Percentiles rank a stretch among this genome's conserved stretches.
Evolutionary conservation across 257 asterid species (phyloP).

Genomic region (Haberlea rhodopensis): DNA sequence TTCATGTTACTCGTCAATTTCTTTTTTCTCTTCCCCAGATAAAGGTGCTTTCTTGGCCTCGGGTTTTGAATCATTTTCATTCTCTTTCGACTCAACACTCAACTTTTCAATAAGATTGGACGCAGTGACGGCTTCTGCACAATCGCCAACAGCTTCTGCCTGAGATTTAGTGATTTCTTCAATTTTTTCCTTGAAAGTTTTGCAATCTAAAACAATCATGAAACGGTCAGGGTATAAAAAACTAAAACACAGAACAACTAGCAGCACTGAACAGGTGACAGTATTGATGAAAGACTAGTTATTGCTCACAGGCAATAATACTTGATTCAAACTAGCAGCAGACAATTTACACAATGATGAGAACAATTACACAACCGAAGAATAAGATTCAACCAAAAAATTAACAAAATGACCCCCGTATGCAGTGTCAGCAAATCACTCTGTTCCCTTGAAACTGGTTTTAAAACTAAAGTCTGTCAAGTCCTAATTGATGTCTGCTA

Average conservation of each 20-base stretch:
- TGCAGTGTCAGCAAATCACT: too few species aligned
- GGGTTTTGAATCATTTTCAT: slow-evolving; percentile 40
- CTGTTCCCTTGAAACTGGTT: too few species aligned
- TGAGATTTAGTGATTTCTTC: slow-evolving; percentile 69
- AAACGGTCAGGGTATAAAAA: not conserved
- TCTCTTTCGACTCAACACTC: slow-evolving; percentile 52
- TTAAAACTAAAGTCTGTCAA: too few species aligned
- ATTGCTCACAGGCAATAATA: not conserved
- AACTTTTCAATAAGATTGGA: slow-evolving; percentile 61
- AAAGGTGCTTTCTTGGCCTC: slow-evolving; percentile 42
- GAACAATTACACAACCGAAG: too few species aligned
- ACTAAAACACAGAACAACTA: not conserved
- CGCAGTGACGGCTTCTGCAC: slow-evolving; percentile 51
- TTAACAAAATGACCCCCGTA: too few species aligned
- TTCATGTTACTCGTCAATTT: slow-evolving; percentile 36
- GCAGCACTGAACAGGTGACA: too few species aligned
- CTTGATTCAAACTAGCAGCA: not conserved
- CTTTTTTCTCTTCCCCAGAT: slow-evolving; percentile 38
- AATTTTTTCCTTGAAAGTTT: slow-evolving; percentile 62
- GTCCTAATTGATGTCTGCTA: too few species aligned
- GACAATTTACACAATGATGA: not conserved
- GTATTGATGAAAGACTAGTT: not conserved
- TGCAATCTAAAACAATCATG: slow-evolving; percentile 62
- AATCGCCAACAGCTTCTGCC: slow-evolving; percentile 36
- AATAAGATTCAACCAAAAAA: too few species aligned